Base-by-base conservation (phyloP, 495 filamentous ascomycete genomes). In the Penicillium malachiteum region DNA sequence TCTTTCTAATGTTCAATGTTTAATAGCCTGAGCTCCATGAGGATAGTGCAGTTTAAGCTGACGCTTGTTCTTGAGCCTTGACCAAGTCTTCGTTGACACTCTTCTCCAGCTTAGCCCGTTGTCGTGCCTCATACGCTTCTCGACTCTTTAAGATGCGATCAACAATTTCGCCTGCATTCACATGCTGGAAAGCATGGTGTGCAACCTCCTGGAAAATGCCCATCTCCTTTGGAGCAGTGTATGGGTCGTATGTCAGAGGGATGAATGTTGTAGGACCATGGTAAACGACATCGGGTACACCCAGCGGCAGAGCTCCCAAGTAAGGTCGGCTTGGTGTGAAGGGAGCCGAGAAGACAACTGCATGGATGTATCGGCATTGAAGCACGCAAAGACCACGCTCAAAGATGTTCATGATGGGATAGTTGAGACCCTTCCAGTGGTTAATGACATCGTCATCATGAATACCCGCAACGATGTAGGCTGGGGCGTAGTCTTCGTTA, bases 391-490 rank as follows among this genome's bases (percentile, higher is more conserved):
- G 84, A 6, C 91, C 91, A 47, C 94, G 86, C 78, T 99, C 94
- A 63, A 92, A 96, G 38, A 97, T 91, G 73, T 96, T 97, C 94
- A 97, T 99, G 68, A 99, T 97, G 1, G 94, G 94, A 68, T 97
- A 97, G 71, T 99, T 99, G 58, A 96, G 76, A 9, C 95, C 92
- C 74, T 97, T 97, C 88, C 89, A 93, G 60, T 85, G 70, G 71
- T 97, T 97, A 67, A 99, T 94, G 40, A 93, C 91, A 56, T 86
- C 81, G 71, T 99, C 94, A 65, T 95, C 88, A 66, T 99, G 95
- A 30, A 99, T 85, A 26, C 94, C 94, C 6, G 88, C 91, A 57
- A 97, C 83, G 44, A 99, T 80, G 67, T 89, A 99, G 14, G 84
- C 86, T 0, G 91, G 89, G 0, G 81, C 79, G 66, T 93, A 94